These are phyloP conservation scores for Spergularia bocconei DNA, from an alignment of 148 eudicot species.

Conservation along the genomic window DNA sequence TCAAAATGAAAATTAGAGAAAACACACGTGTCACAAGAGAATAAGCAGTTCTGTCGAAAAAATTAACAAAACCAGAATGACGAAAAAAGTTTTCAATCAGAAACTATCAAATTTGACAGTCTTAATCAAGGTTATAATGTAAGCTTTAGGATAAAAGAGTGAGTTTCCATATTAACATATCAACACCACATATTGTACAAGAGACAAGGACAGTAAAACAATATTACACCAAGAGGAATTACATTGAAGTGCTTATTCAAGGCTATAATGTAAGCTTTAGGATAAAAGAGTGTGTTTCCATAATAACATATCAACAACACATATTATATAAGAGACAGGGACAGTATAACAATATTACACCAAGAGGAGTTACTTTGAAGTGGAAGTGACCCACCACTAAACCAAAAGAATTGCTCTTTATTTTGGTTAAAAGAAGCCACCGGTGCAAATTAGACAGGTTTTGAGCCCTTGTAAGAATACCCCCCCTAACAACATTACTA, in stretches of 20 bases:
- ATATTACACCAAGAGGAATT: conserved; percentile 3
- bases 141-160: too few relatives aligned
- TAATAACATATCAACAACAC: background rate
- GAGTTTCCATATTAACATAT: too few relatives aligned
- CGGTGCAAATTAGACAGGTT: too few relatives aligned
- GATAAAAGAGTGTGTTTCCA: too few relatives aligned
- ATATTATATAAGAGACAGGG: background rate
- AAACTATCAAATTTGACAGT: too few relatives aligned
- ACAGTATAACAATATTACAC: conserved; percentile 1
- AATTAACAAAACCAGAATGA: too few relatives aligned
- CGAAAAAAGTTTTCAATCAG: too few relatives aligned
- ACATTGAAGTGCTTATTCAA: background rate
- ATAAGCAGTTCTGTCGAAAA: background rate
- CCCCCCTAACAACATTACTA: too few relatives aligned
- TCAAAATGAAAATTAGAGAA: background rate
- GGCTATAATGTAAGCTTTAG: too few relatives aligned
- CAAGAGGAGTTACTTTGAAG: background rate
- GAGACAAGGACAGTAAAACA: background rate
- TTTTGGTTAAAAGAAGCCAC: too few relatives aligned
- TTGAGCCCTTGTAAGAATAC: too few relatives aligned
- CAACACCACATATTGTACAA: background rate
- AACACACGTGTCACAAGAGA: background rate
- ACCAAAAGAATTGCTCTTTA: background rate
- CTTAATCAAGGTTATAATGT: too few relatives aligned
- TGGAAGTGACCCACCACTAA: background rate